Conservation (phyloP, 768 basidiomycete species). For the Xerocomus brunneocitrinus region DNA sequence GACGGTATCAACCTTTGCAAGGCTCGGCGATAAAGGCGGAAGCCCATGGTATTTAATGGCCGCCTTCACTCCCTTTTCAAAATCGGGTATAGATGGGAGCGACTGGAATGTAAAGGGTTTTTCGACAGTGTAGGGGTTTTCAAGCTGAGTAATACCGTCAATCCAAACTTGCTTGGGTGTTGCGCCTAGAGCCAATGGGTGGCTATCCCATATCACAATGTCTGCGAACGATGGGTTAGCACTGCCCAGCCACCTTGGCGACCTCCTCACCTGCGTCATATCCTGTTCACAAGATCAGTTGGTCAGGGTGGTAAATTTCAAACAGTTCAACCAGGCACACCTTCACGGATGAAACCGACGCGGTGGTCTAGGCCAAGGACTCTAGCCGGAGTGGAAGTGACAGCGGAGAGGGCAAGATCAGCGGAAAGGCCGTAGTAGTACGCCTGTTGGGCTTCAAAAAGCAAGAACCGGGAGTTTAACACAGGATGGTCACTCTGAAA, state of each 20-base stretch:
- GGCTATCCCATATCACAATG: conserved; percentile 71
- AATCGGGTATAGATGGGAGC: conserved; percentile 54
- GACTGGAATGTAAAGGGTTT: conserved; percentile 56
- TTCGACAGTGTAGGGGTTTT: conserved; percentile 38
- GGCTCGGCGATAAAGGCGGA: conserved; percentile 53
- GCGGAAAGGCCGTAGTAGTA: conserved; percentile 68
- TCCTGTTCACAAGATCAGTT: conserved; percentile 33
- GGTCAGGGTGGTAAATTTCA: neutral
- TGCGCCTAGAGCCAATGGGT: conserved; percentile 73
- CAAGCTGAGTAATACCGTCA: conserved; percentile 74
- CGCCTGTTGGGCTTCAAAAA: conserved; percentile 60
- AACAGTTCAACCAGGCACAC: conserved; percentile 22
- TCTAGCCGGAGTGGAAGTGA: conserved; percentile 68
- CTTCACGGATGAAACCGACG: conserved; percentile 57
- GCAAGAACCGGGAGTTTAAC: conserved; percentile 49
- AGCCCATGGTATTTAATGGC: conserved; percentile 65
- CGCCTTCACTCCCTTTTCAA: conserved; percentile 56
- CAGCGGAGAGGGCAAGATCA: conserved; percentile 61
- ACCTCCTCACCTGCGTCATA: conserved; percentile 58
- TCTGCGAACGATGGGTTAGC: conserved; percentile 36
- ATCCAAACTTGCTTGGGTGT: conserved; percentile 80
- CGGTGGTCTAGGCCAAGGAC: conserved; percentile 73
- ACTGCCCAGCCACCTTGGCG: neutral
- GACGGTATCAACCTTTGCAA: conserved; percentile 36
- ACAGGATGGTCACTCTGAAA: conserved; percentile 51